Evolutionary conservation across 768 basidiomycete genomes (phyloP), one percentile per base, ranked within the genome.

Genomic region (Gymnopilus dilepis): DNA sequence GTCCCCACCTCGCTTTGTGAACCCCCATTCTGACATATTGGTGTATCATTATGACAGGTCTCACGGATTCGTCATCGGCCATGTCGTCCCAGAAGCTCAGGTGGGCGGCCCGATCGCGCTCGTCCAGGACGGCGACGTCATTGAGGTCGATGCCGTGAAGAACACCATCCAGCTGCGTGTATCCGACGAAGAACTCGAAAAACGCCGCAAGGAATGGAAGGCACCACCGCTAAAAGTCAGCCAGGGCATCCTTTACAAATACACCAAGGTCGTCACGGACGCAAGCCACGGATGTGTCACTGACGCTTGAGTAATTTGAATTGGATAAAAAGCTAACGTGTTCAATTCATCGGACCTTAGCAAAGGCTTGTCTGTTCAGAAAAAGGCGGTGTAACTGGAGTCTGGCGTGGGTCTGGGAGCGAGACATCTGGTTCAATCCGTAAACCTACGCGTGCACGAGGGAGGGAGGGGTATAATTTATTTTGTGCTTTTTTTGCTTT

Each of bases 1-100:
- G 33, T 33, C 31, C 30, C 41, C 51, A 40, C 24, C 48, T 52
- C 52, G 34, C 34, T 15, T 47, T 26, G 22, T 40, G 4, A 21
- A 26, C 52, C 22, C 37, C 52, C 34, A 38, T 50, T 50, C 47
- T 50, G 47, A 50, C 17, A 50, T 31, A 50, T 50, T 50, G 9
- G 28, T 45, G 9, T 50, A 12, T 37, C 34, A 37, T 8, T 17
- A 24, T 50, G 47, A 54, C 52, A 96, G 95, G 66, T 97, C 95
- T 45, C 95, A 97, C 78, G 95, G 95, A 17, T 99, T 99, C 81
- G 91, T 91, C 69, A 92, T 98, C 57, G 97, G 97, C 12, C 97
- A 99, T 72, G 95, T 99, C 67, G 94, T 95, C 1, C 97, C 97
- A 33, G 96, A 98, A 73, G 95, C 95, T 6, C 94, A 96, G 71